phyloP scores from a whole-genome alignment of 148 eudicot species.

The Heliamphora exappendiculata region DNA sequence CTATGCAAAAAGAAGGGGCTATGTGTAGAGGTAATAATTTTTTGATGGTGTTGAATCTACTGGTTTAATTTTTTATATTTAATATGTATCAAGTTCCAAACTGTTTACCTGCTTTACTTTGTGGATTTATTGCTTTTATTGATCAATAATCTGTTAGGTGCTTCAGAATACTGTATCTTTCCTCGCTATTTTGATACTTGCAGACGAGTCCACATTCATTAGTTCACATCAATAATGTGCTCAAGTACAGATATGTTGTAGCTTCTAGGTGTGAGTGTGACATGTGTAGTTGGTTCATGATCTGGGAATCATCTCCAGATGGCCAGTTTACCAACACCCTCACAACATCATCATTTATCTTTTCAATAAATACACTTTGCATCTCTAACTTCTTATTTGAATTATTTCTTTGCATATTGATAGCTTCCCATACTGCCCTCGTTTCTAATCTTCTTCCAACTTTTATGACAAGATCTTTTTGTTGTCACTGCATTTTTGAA shows the following conservation, averaged over 20 bases:
- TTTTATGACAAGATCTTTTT: background rate
- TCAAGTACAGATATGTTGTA: background rate
- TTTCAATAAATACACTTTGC: background rate
- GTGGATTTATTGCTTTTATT: background rate
- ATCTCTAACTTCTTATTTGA: too few relatives aligned
- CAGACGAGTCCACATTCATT: background rate
- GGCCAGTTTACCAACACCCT: background rate
- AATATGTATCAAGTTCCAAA: background rate
- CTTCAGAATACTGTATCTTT: background rate
- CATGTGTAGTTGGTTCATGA: background rate
- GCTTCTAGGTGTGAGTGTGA: background rate
- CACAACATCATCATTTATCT: background rate
- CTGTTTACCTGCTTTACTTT: background rate
- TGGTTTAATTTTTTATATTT: background rate
- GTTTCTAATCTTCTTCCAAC: background rate
- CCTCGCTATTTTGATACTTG: background rate
- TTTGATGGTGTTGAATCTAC: background rate
- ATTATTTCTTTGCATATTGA: background rate
- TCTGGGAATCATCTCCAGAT: background rate
- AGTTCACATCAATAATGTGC: background rate
- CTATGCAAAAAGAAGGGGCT: conserved; percentile 48
- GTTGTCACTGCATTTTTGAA: background rate
- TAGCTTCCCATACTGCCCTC: background rate
- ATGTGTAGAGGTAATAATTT: conserved; percentile 32
- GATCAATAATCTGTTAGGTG: background rate